Percentiles rank a stretch among this genome's conserved stretches.
Conservation (phyloP, 306 rosid species). For the Carpinus fangiana region DNA sequence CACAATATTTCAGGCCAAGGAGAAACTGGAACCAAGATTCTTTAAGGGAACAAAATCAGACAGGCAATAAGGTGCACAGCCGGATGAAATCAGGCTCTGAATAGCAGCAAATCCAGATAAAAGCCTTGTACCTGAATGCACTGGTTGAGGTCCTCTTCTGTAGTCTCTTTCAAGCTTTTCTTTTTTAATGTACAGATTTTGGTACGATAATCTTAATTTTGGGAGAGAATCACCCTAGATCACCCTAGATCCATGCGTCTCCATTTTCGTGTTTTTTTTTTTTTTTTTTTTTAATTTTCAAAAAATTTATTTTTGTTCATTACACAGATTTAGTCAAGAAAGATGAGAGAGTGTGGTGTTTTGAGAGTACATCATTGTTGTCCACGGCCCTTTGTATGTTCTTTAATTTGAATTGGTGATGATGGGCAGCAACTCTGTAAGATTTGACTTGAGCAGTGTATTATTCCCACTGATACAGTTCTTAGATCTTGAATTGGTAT, state of each 20-base stretch:
- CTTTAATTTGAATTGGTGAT: background rate
- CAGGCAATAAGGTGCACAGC: slow-evolving; percentile 28
- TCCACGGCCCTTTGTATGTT: background rate
- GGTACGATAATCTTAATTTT: slow-evolving; percentile 32
- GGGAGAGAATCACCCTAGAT: slow-evolving; percentile 35
- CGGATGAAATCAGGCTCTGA: slow-evolving; percentile 19
- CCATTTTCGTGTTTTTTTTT: slow-evolving; percentile 8
- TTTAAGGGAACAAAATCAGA: slow-evolving; percentile 29
- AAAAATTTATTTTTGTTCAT: background rate
- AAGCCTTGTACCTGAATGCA: slow-evolving; percentile 34
- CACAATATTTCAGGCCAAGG: slow-evolving; percentile 79
- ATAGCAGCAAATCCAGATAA: slow-evolving; percentile 37
- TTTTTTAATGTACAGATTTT: slow-evolving; percentile 55
- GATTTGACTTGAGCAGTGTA: background rate
- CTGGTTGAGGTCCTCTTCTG: slow-evolving; percentile 36
- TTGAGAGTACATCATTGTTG: background rate
- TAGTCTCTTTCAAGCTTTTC: slow-evolving; percentile 27
- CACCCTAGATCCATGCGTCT: slow-evolving; percentile 18
- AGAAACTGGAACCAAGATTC: slow-evolving; percentile 70
- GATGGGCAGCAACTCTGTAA: background rate
- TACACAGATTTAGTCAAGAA: slow-evolving; percentile 15
- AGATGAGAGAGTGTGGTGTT: background rate
- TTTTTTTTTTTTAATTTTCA: background rate
- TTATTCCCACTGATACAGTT: background rate
- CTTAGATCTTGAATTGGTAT: background rate